Conservation (phyloP, 2,329 filamentous ascomycete species). For the Microcera coccophila region DNA sequence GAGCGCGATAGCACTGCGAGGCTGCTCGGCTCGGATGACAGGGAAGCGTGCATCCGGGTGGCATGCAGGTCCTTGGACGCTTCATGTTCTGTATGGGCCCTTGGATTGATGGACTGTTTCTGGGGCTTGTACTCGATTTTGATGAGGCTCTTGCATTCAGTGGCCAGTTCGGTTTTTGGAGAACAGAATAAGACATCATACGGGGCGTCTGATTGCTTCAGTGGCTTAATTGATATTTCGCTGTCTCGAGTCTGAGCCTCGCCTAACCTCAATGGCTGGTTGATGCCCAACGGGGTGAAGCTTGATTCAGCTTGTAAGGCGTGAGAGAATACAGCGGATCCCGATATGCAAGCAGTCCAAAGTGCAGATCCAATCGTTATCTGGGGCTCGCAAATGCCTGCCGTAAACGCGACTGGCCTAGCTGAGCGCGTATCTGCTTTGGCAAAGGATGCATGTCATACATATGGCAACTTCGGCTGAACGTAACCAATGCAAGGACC, state of each 20-base stretch:
- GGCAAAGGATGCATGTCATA: neutral
- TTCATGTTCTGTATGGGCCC: no score
- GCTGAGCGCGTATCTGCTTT: neutral
- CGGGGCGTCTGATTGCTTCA: neutral
- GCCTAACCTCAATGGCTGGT: neutral
- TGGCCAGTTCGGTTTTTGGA: no score
- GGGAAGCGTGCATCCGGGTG: neutral
- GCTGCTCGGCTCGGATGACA: neutral
- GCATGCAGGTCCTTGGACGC: neutral
- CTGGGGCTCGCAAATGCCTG: neutral
- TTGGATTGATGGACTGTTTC: no score
- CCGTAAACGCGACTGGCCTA: neutral
- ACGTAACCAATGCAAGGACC: no score
- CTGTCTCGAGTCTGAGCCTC: neutral
- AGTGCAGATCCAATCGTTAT: neutral
- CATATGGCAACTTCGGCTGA: no score
- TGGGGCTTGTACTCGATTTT: no score
- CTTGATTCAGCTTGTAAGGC: neutral
- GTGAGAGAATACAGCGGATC: neutral
- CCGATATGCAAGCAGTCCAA: neutral
- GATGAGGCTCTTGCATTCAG: no score
- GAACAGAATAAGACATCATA: neutral
- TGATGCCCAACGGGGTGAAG: neutral
- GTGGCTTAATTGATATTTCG: neutral
- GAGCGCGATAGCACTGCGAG: no score